phyloP scores from a whole-genome alignment of 2,329 filamentous ascomycete species.

The Pyrenophora seminiperda region DNA sequence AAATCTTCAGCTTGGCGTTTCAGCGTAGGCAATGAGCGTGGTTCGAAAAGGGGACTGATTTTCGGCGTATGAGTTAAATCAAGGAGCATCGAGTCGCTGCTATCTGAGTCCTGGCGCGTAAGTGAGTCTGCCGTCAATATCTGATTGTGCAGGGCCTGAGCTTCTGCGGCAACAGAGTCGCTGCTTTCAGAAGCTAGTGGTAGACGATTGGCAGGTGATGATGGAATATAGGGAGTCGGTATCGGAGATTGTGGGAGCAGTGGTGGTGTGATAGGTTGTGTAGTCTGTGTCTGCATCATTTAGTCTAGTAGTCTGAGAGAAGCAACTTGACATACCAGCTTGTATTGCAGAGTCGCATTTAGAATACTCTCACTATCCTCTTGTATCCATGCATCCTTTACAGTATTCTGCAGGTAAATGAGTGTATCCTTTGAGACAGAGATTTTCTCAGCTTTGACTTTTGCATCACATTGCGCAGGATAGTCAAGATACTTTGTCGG shows the following conservation, averaged over 20 bases:
- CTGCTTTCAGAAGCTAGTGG: conserved; percentile 46
- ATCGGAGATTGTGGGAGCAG: conserved; percentile 54
- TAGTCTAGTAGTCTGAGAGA: conserved; percentile 19
- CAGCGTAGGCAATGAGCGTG: conserved; percentile 20
- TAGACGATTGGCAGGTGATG: conserved; percentile 46
- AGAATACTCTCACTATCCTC: conserved; percentile 31
- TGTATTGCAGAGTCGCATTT: conserved; percentile 18
- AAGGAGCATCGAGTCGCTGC: conserved; percentile 41
- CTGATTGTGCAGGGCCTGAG: conserved; percentile 38
- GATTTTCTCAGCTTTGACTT: conserved; percentile 46
- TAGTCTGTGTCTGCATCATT: conserved; percentile 31
- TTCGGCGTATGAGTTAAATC: conserved; percentile 33
- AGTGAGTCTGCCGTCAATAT: conserved; percentile 45
- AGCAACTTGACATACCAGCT: conserved; percentile 26
- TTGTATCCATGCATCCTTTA: conserved; percentile 28
- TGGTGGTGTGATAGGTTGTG: conserved; percentile 53
- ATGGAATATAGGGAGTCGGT: conserved; percentile 47
- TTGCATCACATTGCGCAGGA: conserved; percentile 28
- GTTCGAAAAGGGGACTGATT: conserved; percentile 24
- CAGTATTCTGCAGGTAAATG: conserved; percentile 44
- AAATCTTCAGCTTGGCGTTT: conserved; percentile 47
- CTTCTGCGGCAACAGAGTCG: conserved; percentile 43
- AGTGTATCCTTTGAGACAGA: conserved; percentile 44
- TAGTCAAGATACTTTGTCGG: conserved; percentile 43
- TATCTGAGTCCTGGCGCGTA: conserved; percentile 37